Base-by-base conservation (phyloP, 2,329 filamentous ascomycete genomes). In the Epichloe brachyelytri region DNA sequence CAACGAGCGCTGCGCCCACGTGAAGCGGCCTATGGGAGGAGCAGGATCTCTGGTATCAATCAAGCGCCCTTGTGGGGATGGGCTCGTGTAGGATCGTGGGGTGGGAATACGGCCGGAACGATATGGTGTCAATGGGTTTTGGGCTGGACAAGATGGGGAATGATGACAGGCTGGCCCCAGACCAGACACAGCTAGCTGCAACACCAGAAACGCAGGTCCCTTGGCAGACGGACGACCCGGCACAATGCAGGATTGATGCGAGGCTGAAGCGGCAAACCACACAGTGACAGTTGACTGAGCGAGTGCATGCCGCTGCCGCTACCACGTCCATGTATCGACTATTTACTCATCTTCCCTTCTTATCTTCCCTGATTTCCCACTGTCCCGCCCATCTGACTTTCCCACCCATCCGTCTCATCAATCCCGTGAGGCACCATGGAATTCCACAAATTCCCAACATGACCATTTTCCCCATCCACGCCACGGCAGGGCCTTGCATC, bases 21-120 rank as follows among this genome's bases (percentile, higher is more conserved):
- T 53, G 51, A 53, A 48, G 51, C 48, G 33, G 34, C 37, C 34
- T 46, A 50, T 50, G 37, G 44, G 36, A 47, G 33, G 17, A 37
- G 22, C 33, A 40, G 40, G 20, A 34, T 17, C n/a, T 20, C 19
- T 39, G 34, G 14, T 11, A 19, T 20, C 20, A 30, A 30, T 43
- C n/a, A 43, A 43, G 17, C 22, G 40, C 39, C 39, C 22, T 41
- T n/a, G 19, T 41, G 17, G 40, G 40, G 37, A 17, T 39, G 14
- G 38, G 22, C 30, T 41, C 20, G 22, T 44, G 43, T 33, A 33
- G 20, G 8, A 30, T 30, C 20, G 40, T 22, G 20, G 22, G 19
- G 5, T 19, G 6, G 43, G 30, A 30, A 8, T 44, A 22, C 12
- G 43, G 14, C 43, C 20, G 14, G 26, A 30, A 30, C 8, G 8